phyloP scores from a whole-genome alignment of 2,329 filamentous ascomycete species.

The Hymenoscyphus repandus region DNA sequence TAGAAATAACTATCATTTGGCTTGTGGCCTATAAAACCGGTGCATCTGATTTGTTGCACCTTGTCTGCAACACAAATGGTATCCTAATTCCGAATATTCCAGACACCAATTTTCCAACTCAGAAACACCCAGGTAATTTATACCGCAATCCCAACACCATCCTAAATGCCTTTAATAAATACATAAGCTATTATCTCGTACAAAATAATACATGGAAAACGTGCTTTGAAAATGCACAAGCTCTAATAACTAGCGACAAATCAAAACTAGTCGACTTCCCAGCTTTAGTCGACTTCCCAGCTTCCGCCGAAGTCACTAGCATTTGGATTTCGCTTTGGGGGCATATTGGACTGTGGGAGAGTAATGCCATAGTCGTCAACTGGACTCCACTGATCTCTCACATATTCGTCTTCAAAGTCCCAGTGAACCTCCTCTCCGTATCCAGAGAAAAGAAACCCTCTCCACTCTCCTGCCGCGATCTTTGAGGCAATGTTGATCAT shows the following conservation, averaged over 20 bases:
- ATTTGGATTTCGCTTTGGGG: constrained; percentile 1
- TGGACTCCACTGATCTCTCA: constrained; percentile 48
- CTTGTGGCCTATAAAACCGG: too few species aligned
- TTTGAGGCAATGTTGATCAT: constrained; percentile 78
- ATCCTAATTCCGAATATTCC: constrained; percentile 1
- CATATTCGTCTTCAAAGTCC: constrained; percentile 44
- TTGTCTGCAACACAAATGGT: neutral
- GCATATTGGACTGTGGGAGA: constrained; percentile 9
- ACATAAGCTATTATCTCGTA: neutral
- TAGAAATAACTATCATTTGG: neutral
- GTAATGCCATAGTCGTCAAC: constrained; percentile 53
- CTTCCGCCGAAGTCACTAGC: constrained; percentile 12
- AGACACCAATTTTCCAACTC: neutral
- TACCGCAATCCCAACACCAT: neutral
- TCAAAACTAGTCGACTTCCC: constrained; percentile 19
- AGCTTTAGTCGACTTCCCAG: constrained; percentile 21
- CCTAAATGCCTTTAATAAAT: constrained; percentile 1
- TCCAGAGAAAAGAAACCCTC: constrained; percentile 50
- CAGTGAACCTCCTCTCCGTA: constrained; percentile 54
- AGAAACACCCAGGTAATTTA: too few species aligned
- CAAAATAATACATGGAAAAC: neutral
- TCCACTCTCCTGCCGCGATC: constrained; percentile 62
- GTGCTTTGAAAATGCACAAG: too few species aligned
- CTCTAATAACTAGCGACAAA: neutral
- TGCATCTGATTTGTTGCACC: neutral